Evolutionary conservation across 2,329 filamentous ascomycete species (phyloP).

Genomic region (Aspergillus hiratsukae): DNA sequence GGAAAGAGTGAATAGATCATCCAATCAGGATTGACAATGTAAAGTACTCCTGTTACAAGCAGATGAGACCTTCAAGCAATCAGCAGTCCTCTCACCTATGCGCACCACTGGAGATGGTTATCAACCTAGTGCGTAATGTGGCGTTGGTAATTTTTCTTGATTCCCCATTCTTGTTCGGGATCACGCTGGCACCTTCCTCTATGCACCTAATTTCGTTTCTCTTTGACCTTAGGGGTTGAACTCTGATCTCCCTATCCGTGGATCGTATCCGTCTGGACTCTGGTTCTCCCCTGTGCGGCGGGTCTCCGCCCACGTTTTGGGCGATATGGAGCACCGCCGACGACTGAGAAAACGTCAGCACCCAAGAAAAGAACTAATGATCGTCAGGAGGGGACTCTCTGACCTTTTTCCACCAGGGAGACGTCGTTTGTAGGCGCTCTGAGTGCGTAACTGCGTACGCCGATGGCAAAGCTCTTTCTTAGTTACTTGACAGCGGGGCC

Average conservation of each 20-base stretch:
- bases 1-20: not conserved
- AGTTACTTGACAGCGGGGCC: constrained; percentile 3
- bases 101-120: not conserved
- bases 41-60: not conserved
- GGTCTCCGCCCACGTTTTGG: constrained; percentile 4
- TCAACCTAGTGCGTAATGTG: not conserved
- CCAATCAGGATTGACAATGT: not conserved
- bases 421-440: not conserved
- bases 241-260: not conserved
- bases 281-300: not conserved
- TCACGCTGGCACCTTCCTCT: not conserved
- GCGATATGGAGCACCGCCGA: not conserved
- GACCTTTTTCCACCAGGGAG: not conserved
- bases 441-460: not conserved
- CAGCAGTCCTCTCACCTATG: not conserved
- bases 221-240: not conserved
- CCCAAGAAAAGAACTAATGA: constrained; percentile 12
- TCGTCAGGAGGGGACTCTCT: constrained; percentile 20
- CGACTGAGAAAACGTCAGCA: constrained; percentile 18
- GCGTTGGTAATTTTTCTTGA: not conserved
- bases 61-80: not conserved
- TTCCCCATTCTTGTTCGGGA: not conserved
- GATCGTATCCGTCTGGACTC: not conserved
- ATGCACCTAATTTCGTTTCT: not conserved
- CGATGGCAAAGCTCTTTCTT: not conserved